A percentile compares a stretch with the other conserved stretches of the same genome.
Conservation (phyloP, 352 stramenopile genomes). For the Phytophthora tentaculata region DNA sequence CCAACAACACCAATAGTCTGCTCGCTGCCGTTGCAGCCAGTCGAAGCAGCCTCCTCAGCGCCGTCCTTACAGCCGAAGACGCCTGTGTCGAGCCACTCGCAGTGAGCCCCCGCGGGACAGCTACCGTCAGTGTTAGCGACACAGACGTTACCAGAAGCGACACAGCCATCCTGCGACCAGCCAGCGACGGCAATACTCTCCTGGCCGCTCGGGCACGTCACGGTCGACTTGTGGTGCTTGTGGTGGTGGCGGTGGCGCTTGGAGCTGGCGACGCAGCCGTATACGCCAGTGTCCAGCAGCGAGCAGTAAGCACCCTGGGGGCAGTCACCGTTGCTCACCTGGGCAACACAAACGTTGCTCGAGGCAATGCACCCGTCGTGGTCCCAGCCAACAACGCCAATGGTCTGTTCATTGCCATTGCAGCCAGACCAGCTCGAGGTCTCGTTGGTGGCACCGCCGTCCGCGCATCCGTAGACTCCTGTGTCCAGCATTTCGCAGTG, state of each 20-base stretch:
- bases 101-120: constrained; percentile 33
- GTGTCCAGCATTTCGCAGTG: constrained; percentile 35
- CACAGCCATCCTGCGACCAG: constrained; percentile 23
- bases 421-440: constrained; percentile 17
- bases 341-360: constrained; percentile 28
- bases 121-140: constrained; percentile 26
- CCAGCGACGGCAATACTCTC: constrained; percentile 25
- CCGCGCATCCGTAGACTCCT: constrained; percentile 34
- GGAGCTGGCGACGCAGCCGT: constrained; percentile 32
- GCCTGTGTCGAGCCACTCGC: constrained; percentile 30
- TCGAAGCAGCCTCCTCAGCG: constrained; percentile 1
- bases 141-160: constrained; percentile 21
- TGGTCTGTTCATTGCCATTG: constrained; percentile 18
- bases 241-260: constrained; percentile 25
- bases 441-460: constrained; percentile 9
- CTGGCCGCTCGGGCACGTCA: constrained; percentile 22
- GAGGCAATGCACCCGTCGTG: constrained; percentile 28
- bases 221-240: constrained; percentile 10
- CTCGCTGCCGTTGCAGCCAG: constrained; percentile 18
- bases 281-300: constrained; percentile 37
- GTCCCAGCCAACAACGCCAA: constrained; percentile 26
- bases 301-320: constrained; percentile 29
- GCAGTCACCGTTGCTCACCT: constrained; percentile 34
- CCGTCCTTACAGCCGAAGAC: constrained; percentile 34
- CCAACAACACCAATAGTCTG: constrained; percentile 27